A percentile compares a stretch with the other conserved stretches of the same genome.
Conservation (phyloP, 2,329 filamentous ascomycete species). For the Xylaria sp. region DNA sequence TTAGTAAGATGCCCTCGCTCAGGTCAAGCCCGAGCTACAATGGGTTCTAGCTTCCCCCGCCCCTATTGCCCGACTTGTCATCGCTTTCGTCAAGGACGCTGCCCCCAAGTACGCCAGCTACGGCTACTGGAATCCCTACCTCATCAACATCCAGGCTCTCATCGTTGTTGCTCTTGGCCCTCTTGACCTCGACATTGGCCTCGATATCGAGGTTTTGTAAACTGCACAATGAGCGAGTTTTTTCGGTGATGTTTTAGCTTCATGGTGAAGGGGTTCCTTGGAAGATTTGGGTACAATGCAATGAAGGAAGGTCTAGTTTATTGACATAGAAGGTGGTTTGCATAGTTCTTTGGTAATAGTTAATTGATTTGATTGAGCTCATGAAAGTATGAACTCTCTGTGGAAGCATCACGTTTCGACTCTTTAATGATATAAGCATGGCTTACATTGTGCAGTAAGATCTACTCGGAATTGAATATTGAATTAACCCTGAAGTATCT, state of each 20-base stretch:
- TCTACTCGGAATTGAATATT: too few species aligned
- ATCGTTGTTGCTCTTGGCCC: conserved; percentile 19
- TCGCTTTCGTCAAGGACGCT: conserved; percentile 39
- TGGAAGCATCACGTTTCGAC: too few species aligned
- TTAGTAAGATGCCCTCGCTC: conserved; percentile 39
- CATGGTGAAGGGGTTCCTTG: too few species aligned
- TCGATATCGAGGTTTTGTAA: conserved; percentile 23
- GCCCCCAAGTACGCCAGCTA: conserved; percentile 33
- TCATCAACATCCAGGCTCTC: conserved; percentile 25
- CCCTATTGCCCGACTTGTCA: conserved; percentile 42
- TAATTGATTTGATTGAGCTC: conserved; percentile 19
- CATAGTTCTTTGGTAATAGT: conserved; percentile 22
- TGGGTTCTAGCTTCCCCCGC: conserved; percentile 40
- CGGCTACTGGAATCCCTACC: conserved; percentile 8
- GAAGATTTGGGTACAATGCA: not conserved
- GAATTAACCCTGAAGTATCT: too few species aligned
- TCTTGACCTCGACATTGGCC: not conserved
- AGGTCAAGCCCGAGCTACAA: conserved; percentile 45
- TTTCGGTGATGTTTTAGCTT: not conserved
- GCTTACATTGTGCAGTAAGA: too few species aligned
- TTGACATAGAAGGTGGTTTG: conserved; percentile 2
- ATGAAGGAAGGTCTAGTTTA: not conserved
- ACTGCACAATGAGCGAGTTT: not conserved
- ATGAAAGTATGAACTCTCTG: not conserved
- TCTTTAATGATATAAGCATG: too few species aligned